These are phyloP conservation scores for Neotropicomus parvogracilis DNA, from an alignment of 1,284 basidiomycete species.

Conservation along the genomic window DNA sequence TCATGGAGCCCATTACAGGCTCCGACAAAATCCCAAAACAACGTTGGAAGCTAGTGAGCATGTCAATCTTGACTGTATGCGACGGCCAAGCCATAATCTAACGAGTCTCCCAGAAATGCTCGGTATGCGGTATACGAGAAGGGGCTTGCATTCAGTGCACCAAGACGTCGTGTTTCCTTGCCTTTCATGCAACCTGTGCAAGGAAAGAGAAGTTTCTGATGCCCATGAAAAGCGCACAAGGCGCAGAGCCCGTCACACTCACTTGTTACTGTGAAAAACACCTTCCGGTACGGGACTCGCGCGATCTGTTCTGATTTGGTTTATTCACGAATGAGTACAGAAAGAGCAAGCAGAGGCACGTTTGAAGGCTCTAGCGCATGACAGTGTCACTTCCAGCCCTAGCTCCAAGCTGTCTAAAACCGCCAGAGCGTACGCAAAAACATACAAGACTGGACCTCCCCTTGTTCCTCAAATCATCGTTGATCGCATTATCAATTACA, in stretches of 20 bases:
- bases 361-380: conserved; percentile 50
- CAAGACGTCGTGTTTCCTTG: conserved; percentile 86
- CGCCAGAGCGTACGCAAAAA: conserved; percentile 77
- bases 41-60: conserved; percentile 87
- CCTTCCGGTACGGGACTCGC: conserved; percentile 62
- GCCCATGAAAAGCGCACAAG: conserved; percentile 84
- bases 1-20: conserved; percentile 98
- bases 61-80: conserved; percentile 2
- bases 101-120: conserved; percentile 62
- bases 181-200: conserved; percentile 96
- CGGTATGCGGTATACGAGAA: conserved; percentile 74
- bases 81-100: conserved; percentile 2
- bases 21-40: conserved; percentile 87
- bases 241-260: conserved; percentile 64
- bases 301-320: conserved; percentile 1
- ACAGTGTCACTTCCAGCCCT: conserved; percentile 40
- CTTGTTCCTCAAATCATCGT: conserved; percentile 73
- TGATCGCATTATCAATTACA: conserved; percentile 76
- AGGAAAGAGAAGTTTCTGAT: conserved; percentile 77
- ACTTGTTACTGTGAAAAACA: conserved; percentile 87
- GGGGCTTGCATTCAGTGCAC: conserved; percentile 98
- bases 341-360: conserved; percentile 66
- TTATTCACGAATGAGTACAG: conserved; percentile 34
- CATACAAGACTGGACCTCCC: conserved; percentile 75
- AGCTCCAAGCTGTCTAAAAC: conserved; percentile 56